Evolutionary conservation across 805 yeast genomes (phyloP).

Genomic region (Starmerella cellae): DNA sequence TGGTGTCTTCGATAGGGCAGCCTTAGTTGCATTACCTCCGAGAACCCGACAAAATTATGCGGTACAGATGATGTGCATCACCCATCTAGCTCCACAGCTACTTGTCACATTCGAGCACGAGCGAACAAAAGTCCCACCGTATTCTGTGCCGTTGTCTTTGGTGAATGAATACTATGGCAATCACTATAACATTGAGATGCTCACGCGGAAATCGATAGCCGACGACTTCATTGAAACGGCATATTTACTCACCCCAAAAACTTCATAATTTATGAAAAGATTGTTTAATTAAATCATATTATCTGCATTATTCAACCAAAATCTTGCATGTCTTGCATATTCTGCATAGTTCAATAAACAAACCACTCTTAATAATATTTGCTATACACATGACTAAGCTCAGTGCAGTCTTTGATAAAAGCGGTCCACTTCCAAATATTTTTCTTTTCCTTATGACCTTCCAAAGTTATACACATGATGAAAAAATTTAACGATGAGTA

Average conservation of each 20-base stretch:
- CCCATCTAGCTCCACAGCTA: slow-evolving; percentile 13
- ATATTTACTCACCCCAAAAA: slow-evolving; percentile 1
- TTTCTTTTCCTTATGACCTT: slow-evolving; percentile 18
- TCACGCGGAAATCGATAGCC: neutral
- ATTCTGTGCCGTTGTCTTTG: slow-evolving; percentile 11
- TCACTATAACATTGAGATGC: slow-evolving; percentile 2
- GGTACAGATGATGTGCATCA: slow-evolving; percentile 7
- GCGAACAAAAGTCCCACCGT: slow-evolving; percentile 9
- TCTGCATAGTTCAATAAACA: too few species aligned
- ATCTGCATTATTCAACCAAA: too few species aligned
- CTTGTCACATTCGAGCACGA: slow-evolving; percentile 12
- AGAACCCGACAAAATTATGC: slow-evolving; percentile 6
- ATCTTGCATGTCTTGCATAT: too few species aligned
- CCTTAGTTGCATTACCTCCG: slow-evolving; percentile 14
- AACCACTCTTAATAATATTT: too few species aligned
- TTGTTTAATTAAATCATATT: too few species aligned
- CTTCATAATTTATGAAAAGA: too few species aligned
- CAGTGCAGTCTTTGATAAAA: too few species aligned
- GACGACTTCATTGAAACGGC: slow-evolving; percentile 3
- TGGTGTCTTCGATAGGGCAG: slow-evolving; percentile 17
- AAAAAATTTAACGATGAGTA: slow-evolving; percentile 15
- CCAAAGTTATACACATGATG: slow-evolving; percentile 23
- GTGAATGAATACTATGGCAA: slow-evolving; percentile 11
- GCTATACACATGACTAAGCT: too few species aligned
- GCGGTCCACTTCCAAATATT: neutral